Evolutionary conservation across 1,284 basidiomycete species (phyloP).

Genomic region (Cryptococcus sp.): DNA sequence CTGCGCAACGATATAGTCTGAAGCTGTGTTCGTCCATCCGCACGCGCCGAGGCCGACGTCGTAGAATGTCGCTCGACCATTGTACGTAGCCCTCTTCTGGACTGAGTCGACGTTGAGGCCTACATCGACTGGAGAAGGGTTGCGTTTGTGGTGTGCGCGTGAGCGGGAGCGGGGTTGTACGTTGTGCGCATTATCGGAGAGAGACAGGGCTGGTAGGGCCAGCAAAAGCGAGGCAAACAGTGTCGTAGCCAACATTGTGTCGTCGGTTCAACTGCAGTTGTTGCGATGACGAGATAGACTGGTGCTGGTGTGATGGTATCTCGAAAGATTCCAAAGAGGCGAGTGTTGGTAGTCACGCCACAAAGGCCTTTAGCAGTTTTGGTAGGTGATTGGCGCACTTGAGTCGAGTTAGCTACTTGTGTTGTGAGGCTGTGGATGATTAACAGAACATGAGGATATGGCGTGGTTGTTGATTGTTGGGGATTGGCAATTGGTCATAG

Average conservation of each 20-base stretch:
- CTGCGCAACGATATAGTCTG: slow-evolving; percentile 51
- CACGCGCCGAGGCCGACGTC: slow-evolving; percentile 46
- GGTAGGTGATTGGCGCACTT: too few species aligned
- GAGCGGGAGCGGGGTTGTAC: slow-evolving; percentile 23
- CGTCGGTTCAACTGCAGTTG: too few species aligned
- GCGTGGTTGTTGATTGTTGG: too few species aligned
- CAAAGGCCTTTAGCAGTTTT: too few species aligned
- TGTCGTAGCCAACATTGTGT: slow-evolving; percentile 18
- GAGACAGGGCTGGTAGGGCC: slow-evolving; percentile 14
- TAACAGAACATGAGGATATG: too few species aligned
- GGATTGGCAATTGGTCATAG: too few species aligned
- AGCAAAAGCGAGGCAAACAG: slow-evolving; percentile 18
- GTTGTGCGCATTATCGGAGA: slow-evolving; percentile 19
- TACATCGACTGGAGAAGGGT: neutral
- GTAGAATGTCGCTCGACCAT: slow-evolving; percentile 47
- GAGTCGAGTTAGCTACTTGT: too few species aligned
- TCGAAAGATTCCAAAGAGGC: too few species aligned
- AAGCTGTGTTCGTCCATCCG: slow-evolving; percentile 31
- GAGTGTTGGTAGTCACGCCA: too few species aligned
- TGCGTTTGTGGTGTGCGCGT: slow-evolving; percentile 12
- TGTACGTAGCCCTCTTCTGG: slow-evolving; percentile 17
- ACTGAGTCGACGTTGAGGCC: slow-evolving; percentile 1
- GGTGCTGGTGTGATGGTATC: too few species aligned
- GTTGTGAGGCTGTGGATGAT: too few species aligned
- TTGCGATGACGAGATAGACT: too few species aligned